Conservation (phyloP, 345 rosid species). For the Boechera stricta region DNA sequence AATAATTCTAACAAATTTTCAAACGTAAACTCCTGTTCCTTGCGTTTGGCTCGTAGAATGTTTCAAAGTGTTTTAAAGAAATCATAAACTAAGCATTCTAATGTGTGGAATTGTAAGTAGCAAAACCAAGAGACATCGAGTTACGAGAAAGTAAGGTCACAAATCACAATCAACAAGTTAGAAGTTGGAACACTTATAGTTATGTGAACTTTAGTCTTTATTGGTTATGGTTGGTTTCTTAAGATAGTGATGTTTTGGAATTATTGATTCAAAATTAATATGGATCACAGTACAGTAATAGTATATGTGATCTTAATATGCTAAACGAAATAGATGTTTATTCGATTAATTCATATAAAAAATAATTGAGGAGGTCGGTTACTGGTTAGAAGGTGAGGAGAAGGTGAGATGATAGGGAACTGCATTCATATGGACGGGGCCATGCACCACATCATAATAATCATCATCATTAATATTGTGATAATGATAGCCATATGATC, state of each 20-base stretch:
- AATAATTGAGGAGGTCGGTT: slow-evolving; percentile 35
- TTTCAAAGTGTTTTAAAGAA: background rate
- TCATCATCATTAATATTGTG: slow-evolving; percentile 12
- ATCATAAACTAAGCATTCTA: background rate
- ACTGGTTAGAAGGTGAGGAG: slow-evolving; percentile 37
- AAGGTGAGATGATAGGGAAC: slow-evolving; percentile 17
- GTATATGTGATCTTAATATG: background rate
- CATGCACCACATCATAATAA: slow-evolving; percentile 16
- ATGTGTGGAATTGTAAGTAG: background rate
- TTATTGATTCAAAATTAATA: background rate
- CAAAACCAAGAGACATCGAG: slow-evolving; percentile 8
- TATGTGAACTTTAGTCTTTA: slow-evolving; percentile 15
- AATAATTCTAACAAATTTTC: background rate
- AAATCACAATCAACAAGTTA: slow-evolving; percentile 43
- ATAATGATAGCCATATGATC: slow-evolving; percentile 17
- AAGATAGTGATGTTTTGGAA: background rate
- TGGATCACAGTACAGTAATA: background rate
- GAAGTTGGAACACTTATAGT: slow-evolving; percentile 29
- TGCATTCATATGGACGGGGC: slow-evolving; percentile 35
- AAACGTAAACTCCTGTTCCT: background rate
- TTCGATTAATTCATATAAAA: background rate
- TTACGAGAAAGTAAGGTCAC: slow-evolving; percentile 23
- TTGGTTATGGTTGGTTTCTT: slow-evolving; percentile 4
- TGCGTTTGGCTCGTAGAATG: background rate
- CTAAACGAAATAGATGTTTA: background rate